Evolutionary conservation across 2,329 filamentous ascomycete species (phyloP).

Genomic region (Rhinocladiella mackenziei): DNA sequence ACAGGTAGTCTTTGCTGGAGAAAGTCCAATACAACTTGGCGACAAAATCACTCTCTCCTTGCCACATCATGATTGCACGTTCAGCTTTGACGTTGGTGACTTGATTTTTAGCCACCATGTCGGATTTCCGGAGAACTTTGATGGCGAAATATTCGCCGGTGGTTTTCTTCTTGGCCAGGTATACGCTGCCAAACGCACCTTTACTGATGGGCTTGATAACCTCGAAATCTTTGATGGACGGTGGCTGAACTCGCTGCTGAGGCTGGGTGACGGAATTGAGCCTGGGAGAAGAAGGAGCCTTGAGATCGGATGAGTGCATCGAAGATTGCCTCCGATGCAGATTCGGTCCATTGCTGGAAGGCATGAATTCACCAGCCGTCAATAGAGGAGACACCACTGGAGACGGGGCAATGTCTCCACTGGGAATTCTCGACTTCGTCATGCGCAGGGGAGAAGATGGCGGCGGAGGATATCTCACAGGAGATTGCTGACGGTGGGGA

Average conservation of each 20-base stretch:
- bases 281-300: constrained; percentile 76
- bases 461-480: constrained; percentile 67
- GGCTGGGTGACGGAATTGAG: constrained; percentile 69
- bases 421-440: constrained; percentile 69
- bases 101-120: constrained; percentile 99
- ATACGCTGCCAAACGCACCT: constrained; percentile 95
- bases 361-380: constrained; percentile 65
- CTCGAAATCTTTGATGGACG: constrained; percentile 98
- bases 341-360: constrained; percentile 45
- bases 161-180: constrained; percentile 96
- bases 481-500: constrained; percentile 81
- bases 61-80: constrained; percentile 99
- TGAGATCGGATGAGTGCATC: constrained; percentile 68
- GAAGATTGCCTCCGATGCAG: constrained; percentile 84
- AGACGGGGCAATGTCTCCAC: constrained; percentile 53
- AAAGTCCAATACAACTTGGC: constrained; percentile 99
- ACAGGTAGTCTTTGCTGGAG: constrained; percentile 97
- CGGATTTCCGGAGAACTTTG: constrained; percentile 98
- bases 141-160: constrained; percentile 98
- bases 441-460: constrained; percentile 85
- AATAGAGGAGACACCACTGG: constrained; percentile 88
- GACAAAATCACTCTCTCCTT: constrained; percentile 97
- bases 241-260: constrained; percentile 81
- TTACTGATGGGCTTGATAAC: constrained; percentile 99
- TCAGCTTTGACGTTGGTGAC: constrained; percentile 99